Conservation (phyloP, 129 eudicot species). For the Dittrichia graveolens region DNA sequence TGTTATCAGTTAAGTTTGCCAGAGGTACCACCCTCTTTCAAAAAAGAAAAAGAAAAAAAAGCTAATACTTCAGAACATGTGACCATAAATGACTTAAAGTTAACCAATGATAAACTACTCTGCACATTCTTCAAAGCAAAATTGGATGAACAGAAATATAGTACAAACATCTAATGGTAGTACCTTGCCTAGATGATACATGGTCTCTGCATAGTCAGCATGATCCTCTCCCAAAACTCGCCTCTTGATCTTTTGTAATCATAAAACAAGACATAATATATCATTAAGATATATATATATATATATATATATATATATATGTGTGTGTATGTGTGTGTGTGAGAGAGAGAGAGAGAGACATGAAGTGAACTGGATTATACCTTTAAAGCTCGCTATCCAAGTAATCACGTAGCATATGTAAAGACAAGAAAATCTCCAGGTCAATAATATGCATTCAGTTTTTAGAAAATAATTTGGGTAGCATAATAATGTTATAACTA, state of each 20-base stretch:
- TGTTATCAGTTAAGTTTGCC: too few species aligned
- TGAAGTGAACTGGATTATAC: conserved; percentile 38
- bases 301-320: too few species aligned
- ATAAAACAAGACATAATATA: conserved; percentile 14
- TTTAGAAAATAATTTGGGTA: neutral
- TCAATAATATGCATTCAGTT: conserved; percentile 24
- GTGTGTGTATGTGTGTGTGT: too few species aligned
- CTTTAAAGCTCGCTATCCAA: conserved; percentile 82
- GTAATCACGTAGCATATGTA: conserved; percentile 30
- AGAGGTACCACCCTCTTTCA: too few species aligned
- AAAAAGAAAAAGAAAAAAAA: neutral
- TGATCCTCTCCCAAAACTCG: conserved; percentile 88
- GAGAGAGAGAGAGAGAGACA: too few species aligned
- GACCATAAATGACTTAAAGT: neutral
- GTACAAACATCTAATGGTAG: conserved; percentile 23
- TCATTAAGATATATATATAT: conserved; percentile 3
- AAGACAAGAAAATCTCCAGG: conserved; percentile 29
- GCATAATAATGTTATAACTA: neutral
- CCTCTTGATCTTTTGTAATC: conserved; percentile 64
- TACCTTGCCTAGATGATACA: conserved; percentile 95
- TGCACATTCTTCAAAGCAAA: conserved; percentile 3
- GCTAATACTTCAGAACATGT: neutral
- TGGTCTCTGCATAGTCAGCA: conserved; percentile 90
- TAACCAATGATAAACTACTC: neutral
- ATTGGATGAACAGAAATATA: neutral